Evolutionary conservation across 805 yeast species (phyloP), one percentile per base, ranked within the genome.

Genomic region (Cyberlindnera mycetangii): DNA sequence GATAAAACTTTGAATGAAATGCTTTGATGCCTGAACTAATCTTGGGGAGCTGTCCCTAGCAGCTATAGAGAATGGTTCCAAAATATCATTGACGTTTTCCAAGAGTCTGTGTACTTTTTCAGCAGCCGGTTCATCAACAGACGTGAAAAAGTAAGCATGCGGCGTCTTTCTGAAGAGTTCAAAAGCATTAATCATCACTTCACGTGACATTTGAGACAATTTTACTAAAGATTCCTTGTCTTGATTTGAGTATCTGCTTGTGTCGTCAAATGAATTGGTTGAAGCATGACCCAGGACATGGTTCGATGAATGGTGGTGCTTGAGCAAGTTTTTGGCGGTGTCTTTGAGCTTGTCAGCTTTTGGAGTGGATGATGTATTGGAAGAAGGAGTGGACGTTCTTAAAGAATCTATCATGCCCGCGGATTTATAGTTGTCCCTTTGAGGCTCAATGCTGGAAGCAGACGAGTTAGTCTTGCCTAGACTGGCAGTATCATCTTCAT

Each of bases 41-140:
- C 55, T 62, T 9, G 47, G 44, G 49, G 69, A 72, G 3, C 64
- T 53, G 45, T 70, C 72, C 22, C 63, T 55, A 14, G 74, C 52
- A 1, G 76, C 65, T 27, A 59, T 59, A 14, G 68, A 60, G 4
- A 76, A 52, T 2, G 79, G 72, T 39, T 68, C 65, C 17, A 56
- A 24, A 4, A 52, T 12, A 1, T 43, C 49, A 5, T 22, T 11
- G 7, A 45, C 37, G 9, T 27, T 35, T 1, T 19, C 21, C 9
- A 33, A 3, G 15, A 54, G 17, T 25, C 39, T 33, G 4, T 33
- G 24, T 14, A 52, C 40, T 18, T 42, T 51, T 3, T 45, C 52
- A 2, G 19, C 9, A 5, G 38, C 32, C 5, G 22, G n/a, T 2
- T 17, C 32, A 3, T 48, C 41, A 0, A 16, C 24, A 4, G 39